phyloP scores from a whole-genome alignment of 2,329 filamentous ascomycete species.

The Fusarium equiseti region DNA sequence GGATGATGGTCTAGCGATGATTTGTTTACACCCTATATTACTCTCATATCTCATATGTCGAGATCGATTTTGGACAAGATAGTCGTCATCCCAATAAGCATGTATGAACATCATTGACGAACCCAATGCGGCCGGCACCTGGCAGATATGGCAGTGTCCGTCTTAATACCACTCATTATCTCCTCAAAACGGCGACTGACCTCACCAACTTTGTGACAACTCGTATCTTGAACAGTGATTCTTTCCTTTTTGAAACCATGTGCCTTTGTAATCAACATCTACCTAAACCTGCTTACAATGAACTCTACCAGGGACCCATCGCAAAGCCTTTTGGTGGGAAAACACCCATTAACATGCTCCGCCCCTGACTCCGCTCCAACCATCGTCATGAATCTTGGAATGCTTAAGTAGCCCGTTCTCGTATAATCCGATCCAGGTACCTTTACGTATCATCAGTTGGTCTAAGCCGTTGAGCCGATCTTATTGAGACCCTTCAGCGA shows the following conservation, averaged over 20 bases:
- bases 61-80: constrained; percentile 21
- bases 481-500: constrained; percentile 96
- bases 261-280: constrained; percentile 47
- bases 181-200: background rate
- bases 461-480: constrained; percentile 62
- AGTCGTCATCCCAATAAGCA: constrained; percentile 4
- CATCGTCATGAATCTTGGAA: constrained; percentile 48
- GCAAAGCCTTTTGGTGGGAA: constrained; percentile 50
- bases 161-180: constrained; percentile 13
- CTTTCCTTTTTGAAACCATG: constrained; percentile 26
- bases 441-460: constrained; percentile 20
- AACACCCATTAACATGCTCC: constrained; percentile 52
- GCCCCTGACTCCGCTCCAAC: constrained; percentile 48
- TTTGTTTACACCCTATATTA: constrained; percentile 25
- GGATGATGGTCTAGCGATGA: constrained; percentile 30
- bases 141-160: background rate
- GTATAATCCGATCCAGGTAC: constrained; percentile 27
- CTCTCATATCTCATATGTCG: constrained; percentile 5
- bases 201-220: background rate
- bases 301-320: constrained; percentile 48
- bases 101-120: background rate
- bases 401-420: constrained; percentile 35
- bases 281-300: constrained; percentile 49
- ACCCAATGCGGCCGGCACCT: background rate
- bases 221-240: background rate